phyloP scores from a whole-genome alignment of 228 moss, liverwort and hornwort species.

The Sphagnum fallax region DNA sequence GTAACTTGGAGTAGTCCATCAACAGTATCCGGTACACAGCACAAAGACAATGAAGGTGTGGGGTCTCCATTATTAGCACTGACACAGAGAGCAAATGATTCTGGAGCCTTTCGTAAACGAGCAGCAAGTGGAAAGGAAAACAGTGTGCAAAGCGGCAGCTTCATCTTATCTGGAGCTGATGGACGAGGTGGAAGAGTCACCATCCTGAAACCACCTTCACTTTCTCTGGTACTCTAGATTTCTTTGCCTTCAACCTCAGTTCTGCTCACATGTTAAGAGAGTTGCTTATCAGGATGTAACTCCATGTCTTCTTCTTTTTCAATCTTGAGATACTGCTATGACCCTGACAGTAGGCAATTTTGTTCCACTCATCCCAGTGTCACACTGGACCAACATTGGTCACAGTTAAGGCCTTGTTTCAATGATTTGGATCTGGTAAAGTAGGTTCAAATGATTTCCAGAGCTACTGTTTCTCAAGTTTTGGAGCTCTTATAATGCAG shows the following conservation, averaged over 20 bases:
- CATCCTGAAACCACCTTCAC: constrained; percentile 64
- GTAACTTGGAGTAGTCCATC: too few relatives aligned
- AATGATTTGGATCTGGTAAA: not conserved
- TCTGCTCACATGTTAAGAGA: not conserved
- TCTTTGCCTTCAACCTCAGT: not conserved
- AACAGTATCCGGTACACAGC: too few relatives aligned
- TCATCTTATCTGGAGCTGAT: constrained; percentile 79
- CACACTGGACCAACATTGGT: not conserved
- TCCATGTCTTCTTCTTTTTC: not conserved
- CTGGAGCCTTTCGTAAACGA: constrained; percentile 27
- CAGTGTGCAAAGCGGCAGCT: constrained; percentile 30
- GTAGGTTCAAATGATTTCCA: not conserved
- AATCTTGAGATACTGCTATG: not conserved
- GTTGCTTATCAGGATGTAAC: not conserved
- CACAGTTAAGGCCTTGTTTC: not conserved
- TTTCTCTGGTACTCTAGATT: constrained; percentile 18
- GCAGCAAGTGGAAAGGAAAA: constrained; percentile 11
- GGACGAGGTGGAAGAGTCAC: constrained; percentile 76
- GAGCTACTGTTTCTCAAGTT: not conserved
- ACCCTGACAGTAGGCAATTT: not conserved
- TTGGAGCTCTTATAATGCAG: constrained; percentile 12
- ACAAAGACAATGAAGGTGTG: too few relatives aligned
- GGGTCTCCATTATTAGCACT: too few relatives aligned
- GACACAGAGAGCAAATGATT: constrained; percentile 7
- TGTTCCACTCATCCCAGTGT: not conserved